Base-by-base conservation (phyloP, 202 grass and related monocot species). In the Thinopyrum obtusiflorum region DNA sequence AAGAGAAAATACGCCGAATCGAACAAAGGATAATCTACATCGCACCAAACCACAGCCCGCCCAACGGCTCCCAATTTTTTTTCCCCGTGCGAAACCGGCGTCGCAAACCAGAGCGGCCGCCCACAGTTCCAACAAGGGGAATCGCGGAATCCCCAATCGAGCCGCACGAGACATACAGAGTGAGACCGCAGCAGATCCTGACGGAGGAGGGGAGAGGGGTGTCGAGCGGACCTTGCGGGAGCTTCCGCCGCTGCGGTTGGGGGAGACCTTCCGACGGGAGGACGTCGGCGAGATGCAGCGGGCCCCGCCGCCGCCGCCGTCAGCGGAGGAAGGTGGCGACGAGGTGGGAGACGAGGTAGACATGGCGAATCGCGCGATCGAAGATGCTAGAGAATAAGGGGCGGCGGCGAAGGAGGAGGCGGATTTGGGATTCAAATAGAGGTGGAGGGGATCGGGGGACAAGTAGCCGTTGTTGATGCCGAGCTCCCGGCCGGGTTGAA, bases 401-500 rank as follows among this genome's bases (percentile, higher is more conserved):
- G 15, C 1, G 87, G 6, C 10, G 35, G 18, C 9, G 57, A 14
- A 2, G 67, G 17, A 11, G 25, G 13, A 9, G 39, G 39, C 10
- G 73, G 72, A 42, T 90, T 2, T 20, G 25, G 73, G 72, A 32
- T 90, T 90, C 84, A 20, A 90, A 80, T 79, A 27, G 80, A 5
- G 68, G 14, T 1, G n/a, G 57, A 73, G 59, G 33, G 40, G 23
- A 21, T 76, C 15, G 13, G 27, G 17, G 36, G 14, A 61, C 24
- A 80, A 76, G 28, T 84, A 90, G 89, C 89, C 89, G 89, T 90
- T 90, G 55, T 55, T 42, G 42, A 28, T 76, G 73, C 72, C 47
- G 27, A 32, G 37, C 49, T 20, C 17, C 24, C 23, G 64, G 17
- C 2, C 63, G 4, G 40, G 26, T 70, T 11, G 28, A 70, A 71